Conservation (phyloP, 495 filamentous ascomycete genomes). For the Neurospora sp. region DNA sequence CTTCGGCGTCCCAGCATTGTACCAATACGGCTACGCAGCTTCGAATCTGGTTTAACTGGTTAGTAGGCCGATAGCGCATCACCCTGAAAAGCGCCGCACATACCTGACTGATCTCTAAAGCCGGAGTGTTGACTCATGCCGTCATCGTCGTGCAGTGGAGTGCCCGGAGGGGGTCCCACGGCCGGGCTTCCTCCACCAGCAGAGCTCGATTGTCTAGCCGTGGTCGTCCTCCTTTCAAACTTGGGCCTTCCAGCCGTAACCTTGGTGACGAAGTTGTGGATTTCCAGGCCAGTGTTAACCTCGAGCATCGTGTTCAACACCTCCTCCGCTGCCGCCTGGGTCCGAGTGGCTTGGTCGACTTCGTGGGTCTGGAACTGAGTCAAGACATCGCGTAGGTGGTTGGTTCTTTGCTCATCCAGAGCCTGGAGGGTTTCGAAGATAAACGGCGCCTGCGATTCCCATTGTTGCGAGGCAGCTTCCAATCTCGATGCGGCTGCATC, state of each 20-base stretch:
- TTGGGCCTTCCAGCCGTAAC: conserved; percentile 40
- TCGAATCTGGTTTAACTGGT: conserved; percentile 27
- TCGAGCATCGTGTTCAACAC: conserved; percentile 81
- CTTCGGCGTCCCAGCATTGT: conserved; percentile 67
- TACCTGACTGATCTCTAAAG: conserved; percentile 40
- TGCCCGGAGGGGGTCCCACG: conserved; percentile 18
- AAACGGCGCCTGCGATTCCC: conserved; percentile 93
- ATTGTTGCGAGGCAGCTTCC: conserved; percentile 70
- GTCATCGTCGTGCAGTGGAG: conserved; percentile 39
- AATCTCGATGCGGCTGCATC: conserved; percentile 64
- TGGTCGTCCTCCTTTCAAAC: conserved; percentile 32
- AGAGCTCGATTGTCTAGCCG: conserved; percentile 30
- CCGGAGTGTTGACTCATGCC: conserved; percentile 54
- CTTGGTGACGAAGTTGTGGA: conserved; percentile 65
- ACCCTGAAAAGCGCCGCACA: conserved; percentile 1
- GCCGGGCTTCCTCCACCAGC: conserved; percentile 20
- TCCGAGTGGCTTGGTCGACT: conserved; percentile 74
- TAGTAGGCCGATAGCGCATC: background rate
- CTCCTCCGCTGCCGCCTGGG: conserved; percentile 64
- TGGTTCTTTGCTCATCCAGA: conserved; percentile 78
- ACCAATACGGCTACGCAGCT: conserved; percentile 57
- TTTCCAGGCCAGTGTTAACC: conserved; percentile 79
- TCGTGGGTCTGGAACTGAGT: conserved; percentile 93
- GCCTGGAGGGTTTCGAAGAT: conserved; percentile 92
- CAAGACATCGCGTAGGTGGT: conserved; percentile 84